These are phyloP conservation scores for Aspergillus texensis DNA, from an alignment of 2,329 filamentous ascomycete genomes.

Conservation along the genomic window DNA sequence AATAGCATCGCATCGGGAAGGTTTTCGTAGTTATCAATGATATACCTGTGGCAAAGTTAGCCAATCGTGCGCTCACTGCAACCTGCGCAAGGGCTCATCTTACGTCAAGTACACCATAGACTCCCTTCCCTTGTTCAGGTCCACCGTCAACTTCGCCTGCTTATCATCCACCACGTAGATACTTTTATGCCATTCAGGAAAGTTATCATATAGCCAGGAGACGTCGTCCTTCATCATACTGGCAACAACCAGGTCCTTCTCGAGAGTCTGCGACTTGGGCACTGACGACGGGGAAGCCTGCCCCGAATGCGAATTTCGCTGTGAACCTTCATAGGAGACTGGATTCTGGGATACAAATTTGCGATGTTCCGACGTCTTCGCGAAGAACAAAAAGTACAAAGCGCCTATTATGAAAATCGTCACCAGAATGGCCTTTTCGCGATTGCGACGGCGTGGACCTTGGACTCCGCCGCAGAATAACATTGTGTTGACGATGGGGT, in stretches of 20 bases:
- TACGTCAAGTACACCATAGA: slow-evolving; percentile 50
- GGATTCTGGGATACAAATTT: slow-evolving; percentile 14
- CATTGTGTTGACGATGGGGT: slow-evolving; percentile 25
- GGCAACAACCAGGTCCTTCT: slow-evolving; percentile 42
- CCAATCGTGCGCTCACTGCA: background rate
- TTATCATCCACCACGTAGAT: slow-evolving; percentile 60
- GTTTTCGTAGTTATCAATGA: slow-evolving; percentile 46
- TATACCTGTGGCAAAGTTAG: slow-evolving; percentile 33
- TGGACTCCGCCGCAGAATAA: slow-evolving; percentile 37
- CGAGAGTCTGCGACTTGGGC: slow-evolving; percentile 17
- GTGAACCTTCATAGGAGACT: slow-evolving; percentile 11
- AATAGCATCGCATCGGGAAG: slow-evolving; percentile 46
- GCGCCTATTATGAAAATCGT: slow-evolving; percentile 37
- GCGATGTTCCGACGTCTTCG: slow-evolving; percentile 18
- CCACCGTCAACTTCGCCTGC: slow-evolving; percentile 51
- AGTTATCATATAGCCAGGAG: slow-evolving; percentile 42
- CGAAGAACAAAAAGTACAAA: slow-evolving; percentile 38
- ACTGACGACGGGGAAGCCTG: slow-evolving; percentile 22
- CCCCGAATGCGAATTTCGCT: slow-evolving; percentile 20
- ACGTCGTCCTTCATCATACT: slow-evolving; percentile 44
- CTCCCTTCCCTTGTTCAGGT: slow-evolving; percentile 47
- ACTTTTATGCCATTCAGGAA: slow-evolving; percentile 54
- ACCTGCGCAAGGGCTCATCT: slow-evolving; percentile 12
- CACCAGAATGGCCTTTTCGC: slow-evolving; percentile 36
- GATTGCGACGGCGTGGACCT: slow-evolving; percentile 38